Conservation (phyloP, 169 alveolate species). For the Plasmodium vinckei region DNA sequence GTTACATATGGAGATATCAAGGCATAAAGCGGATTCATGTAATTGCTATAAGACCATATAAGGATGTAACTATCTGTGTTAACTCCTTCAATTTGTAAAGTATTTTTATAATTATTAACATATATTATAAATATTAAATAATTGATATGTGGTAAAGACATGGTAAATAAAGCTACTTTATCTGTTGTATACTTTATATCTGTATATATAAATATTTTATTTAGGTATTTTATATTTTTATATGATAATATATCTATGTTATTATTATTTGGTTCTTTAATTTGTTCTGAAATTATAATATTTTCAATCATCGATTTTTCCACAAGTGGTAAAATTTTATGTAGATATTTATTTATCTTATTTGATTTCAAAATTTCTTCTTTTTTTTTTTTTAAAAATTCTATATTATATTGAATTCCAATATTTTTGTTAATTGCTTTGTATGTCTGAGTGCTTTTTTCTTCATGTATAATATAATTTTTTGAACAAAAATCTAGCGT, state of each 20-base stretch:
- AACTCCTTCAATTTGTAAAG: conserved; percentile 64
- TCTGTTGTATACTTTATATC: conserved; percentile 73
- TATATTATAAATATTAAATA: conserved; percentile 50
- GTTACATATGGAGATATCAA: conserved; percentile 74
- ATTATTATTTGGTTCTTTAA: conserved; percentile 18
- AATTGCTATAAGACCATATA: conserved; percentile 62
- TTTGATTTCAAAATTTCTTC: conserved; percentile 68
- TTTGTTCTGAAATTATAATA: conserved; percentile 19
- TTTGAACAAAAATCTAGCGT: conserved; percentile 66
- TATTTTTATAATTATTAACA: conserved; percentile 60
- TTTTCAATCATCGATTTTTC: conserved; percentile 69
- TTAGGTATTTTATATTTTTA: conserved; percentile 46
- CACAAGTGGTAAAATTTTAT: conserved; percentile 41
- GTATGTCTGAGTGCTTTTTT: conserved; percentile 47
- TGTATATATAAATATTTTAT: conserved; percentile 74
- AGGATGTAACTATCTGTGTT: conserved; percentile 74
- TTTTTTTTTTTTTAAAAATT: conserved; percentile 56
- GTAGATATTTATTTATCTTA: conserved; percentile 51
- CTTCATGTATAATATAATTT: conserved; percentile 52
- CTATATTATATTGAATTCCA: conserved; percentile 68
- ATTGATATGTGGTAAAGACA: conserved; percentile 36
- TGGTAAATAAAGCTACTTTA: conserved; percentile 55
- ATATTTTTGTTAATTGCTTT: conserved; percentile 38
- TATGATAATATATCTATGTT: conserved; percentile 31
- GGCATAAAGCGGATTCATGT: conserved; percentile 62